Evolutionary conservation across 2,329 filamentous ascomycete genomes (phyloP).

Genomic region (Elsinoe australis): DNA sequence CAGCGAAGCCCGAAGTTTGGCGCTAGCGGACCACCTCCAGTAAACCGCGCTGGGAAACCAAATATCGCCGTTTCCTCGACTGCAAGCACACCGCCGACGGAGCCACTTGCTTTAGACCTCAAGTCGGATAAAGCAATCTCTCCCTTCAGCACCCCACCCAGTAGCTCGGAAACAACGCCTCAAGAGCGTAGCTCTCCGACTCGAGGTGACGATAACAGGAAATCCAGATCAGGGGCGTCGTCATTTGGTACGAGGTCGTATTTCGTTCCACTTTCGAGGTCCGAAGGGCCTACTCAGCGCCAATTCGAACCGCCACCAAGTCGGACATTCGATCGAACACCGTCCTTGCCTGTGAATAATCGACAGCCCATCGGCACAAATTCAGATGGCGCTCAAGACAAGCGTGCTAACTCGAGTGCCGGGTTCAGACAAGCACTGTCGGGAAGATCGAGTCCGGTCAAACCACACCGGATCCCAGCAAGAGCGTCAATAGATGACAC

Average conservation of each 20-base stretch:
- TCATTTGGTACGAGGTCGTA: not conserved
- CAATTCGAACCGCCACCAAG: constrained; percentile 13
- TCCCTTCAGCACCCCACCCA: constrained; percentile 80
- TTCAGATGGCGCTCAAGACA: constrained; percentile 4
- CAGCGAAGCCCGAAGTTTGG: constrained; percentile 16
- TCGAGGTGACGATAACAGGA: not conserved
- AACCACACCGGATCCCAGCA: constrained; percentile 18
- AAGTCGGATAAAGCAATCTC: constrained; percentile 39
- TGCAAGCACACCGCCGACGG: not conserved
- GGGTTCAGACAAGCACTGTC: constrained; percentile 23
- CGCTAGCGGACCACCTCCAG: constrained; percentile 56
- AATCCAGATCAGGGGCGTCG: not conserved
- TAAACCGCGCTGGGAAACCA: constrained; percentile 75
- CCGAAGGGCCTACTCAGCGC: not conserved
- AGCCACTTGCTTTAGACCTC: constrained; percentile 27
- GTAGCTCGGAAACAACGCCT: constrained; percentile 54
- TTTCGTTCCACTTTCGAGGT: constrained; percentile 7
- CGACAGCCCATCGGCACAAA: not conserved
- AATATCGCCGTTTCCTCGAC: constrained; percentile 43
- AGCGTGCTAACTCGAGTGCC: not conserved
- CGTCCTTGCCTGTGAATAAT: constrained; percentile 3
- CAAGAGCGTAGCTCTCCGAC: constrained; percentile 18
- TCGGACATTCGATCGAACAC: constrained; percentile 5
- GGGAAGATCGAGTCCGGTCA: constrained; percentile 26
- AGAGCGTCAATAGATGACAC: constrained; percentile 17